These are phyloP conservation scores for Selenicereus undatus DNA, from an alignment of 148 eudicot genomes.

Conservation along the genomic window DNA sequence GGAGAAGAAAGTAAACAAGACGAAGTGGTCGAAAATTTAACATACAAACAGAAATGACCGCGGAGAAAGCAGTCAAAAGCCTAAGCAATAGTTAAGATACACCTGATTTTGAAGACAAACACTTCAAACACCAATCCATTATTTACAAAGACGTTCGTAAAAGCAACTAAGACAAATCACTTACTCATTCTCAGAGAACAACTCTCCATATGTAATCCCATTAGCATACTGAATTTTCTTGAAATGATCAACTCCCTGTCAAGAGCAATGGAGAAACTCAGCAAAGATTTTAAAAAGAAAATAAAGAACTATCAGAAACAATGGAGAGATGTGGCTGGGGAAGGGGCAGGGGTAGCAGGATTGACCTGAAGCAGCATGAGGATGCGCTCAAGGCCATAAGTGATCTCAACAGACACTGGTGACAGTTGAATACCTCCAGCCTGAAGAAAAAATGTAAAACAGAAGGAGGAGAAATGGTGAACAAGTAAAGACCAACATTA, in stretches of 20 bases:
- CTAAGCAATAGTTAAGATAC: not conserved
- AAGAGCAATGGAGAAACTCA: slow-evolving; percentile 24
- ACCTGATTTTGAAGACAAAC: not conserved
- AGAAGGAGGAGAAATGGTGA: not conserved
- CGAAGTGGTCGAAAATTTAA: not conserved
- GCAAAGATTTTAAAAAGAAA: slow-evolving; percentile 12
- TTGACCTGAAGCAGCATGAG: slow-evolving; percentile 96
- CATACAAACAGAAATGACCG: not conserved
- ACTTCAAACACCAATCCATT: not conserved
- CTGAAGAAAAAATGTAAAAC: slow-evolving; percentile 30
- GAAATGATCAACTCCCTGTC: slow-evolving; percentile 98
- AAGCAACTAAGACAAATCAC: slow-evolving; percentile 13
- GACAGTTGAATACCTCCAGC: slow-evolving; percentile 88
- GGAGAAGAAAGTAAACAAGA: not conserved
- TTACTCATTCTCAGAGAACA: slow-evolving; percentile 95
- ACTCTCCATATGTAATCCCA: slow-evolving; percentile 97
- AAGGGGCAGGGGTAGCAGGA: slow-evolving; percentile 9
- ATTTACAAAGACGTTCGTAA: not conserved
- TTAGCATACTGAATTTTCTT: slow-evolving; percentile 92
- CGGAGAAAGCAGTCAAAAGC: not conserved
- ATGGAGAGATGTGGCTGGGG: not conserved
- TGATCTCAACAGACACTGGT: slow-evolving; percentile 98
- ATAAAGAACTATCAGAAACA: not conserved
- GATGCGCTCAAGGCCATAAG: slow-evolving; percentile 98
- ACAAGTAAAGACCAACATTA: not conserved